Percentiles rank a stretch among this genome's conserved stretches.
These are phyloP conservation scores for Chrysopogon serrulatus DNA, from an alignment of 176 grass and related monocot genomes.

Conservation along the genomic window DNA sequence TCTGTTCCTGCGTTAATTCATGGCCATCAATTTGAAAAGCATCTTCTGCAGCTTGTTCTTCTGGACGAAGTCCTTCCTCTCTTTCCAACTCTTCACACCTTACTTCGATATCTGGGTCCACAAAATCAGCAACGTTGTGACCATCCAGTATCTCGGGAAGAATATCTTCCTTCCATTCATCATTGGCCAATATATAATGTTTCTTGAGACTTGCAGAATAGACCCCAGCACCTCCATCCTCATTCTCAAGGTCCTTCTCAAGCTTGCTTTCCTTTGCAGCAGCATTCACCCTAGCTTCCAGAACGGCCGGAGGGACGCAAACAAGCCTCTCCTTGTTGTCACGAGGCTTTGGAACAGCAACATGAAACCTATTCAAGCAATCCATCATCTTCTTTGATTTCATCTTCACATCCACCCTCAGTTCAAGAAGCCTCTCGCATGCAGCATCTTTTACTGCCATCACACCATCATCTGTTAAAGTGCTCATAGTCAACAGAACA, in stretches of 20 bases:
- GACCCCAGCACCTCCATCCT: slow-evolving; percentile 72
- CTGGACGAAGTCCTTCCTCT: slow-evolving; percentile 56
- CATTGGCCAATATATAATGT: slow-evolving; percentile 47
- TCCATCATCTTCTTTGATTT: slow-evolving; percentile 46
- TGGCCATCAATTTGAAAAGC: slow-evolving; percentile 54
- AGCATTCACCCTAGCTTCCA: slow-evolving; percentile 23
- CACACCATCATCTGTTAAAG: slow-evolving; percentile 65
- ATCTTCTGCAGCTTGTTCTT: slow-evolving; percentile 35
- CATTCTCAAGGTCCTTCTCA: slow-evolving; percentile 58
- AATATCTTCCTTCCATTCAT: slow-evolving; percentile 68
- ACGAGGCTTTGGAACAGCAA: slow-evolving; percentile 67
- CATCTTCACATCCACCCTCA: slow-evolving; percentile 41
- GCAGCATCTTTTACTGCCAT: slow-evolving; percentile 50
- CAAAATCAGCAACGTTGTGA: slow-evolving; percentile 61
- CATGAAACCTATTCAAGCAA: slow-evolving; percentile 59
- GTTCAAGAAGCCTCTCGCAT: slow-evolving; percentile 45
- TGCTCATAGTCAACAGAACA: slow-evolving; percentile 56
- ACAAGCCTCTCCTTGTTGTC: slow-evolving; percentile 54
- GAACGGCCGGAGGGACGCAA: slow-evolving; percentile 27
- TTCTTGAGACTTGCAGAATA: slow-evolving; percentile 69
- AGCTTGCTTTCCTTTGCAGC: slow-evolving; percentile 45
- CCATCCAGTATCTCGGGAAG: slow-evolving; percentile 53
- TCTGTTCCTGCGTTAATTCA: slow-evolving; percentile 39
- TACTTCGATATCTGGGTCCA: slow-evolving; percentile 64
- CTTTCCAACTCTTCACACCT: slow-evolving; percentile 63